Evolutionary conservation across 208 protist species (phyloP), one percentile per base, ranked within the genome.

Genomic region (Trypanosoma platydactyli): DNA sequence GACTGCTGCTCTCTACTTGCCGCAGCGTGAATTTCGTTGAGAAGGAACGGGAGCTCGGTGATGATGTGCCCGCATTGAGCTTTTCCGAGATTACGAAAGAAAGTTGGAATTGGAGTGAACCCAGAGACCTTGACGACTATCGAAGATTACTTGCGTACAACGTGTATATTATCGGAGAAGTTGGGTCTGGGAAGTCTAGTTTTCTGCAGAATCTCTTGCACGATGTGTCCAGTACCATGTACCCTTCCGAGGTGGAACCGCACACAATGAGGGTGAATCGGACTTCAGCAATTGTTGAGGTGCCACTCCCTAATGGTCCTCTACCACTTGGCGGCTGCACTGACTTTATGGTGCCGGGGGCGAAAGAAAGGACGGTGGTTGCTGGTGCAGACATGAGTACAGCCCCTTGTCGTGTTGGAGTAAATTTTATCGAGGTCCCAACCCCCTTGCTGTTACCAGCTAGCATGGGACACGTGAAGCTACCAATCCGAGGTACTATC

Each of bases 181-280:
- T 27, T 30, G 42, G 64, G 11, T 41, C 25, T 53, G 64, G 64
- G 16, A 69, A 69, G 45, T 54, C 64, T 27, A 61, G 25, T 53
- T 29, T 69, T 6, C 25, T 59, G 38, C 30, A 60, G 29, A 41
- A 16, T 29, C 16, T 69, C 13, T 35, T 41, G 27, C 41, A 44
- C 53, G 42, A 54, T 5, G 18, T n/a, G 38, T 16, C 51, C n/a
- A 46, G 1, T 55, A 27, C 25, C 7, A 24, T 15, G n/a, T 5
- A 18, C 35, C 53, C 64, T 35, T 20, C 24, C 33, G 33, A 38
- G 3, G 27, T 69, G 35, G 41, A 38, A 40, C 42, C 29, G 9
- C 64, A 69, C 44, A 69, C 64, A 69, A 69, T 69, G 64, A 58
- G 0, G 18, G 53, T 59, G n/a, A 24, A 51, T 24, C 51, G 53